Base-by-base conservation (phyloP, 2,329 filamentous ascomycete genomes). In the Penicillium freii region DNA sequence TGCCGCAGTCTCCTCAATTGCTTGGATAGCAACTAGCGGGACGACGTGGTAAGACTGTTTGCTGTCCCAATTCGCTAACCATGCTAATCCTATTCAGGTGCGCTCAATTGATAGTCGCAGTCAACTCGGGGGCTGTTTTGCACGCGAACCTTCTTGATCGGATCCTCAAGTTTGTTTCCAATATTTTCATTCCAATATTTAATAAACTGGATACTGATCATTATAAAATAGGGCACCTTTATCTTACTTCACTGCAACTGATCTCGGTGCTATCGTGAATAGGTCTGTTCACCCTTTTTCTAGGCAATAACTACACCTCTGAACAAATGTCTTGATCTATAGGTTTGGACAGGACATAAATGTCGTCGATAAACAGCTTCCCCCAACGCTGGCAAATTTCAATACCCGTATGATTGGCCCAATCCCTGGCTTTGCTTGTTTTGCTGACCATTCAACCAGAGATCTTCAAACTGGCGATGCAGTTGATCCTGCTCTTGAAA, bases 321-420 rank as follows among this genome's bases (percentile, higher is more conserved):
- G 8, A 38, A n/a, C 7, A 38, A 42, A 2, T 3, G 7, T 25
- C 40, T 42, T 39, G 27, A 36, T 11, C 15, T 19, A 29, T 6
- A 54, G 52, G 19, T 54, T 54, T 42, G 44, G 23, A 9, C 52
- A 54, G 38, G 52, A 54, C n/a, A 43, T 48, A 17, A 38, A 54
- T 15, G 44, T 54, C 8, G 36, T 54, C 2, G 52, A 48, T 38
- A 49, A 54, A 27, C 34, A 54, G 8, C 39, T 54, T 6, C 29
- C 52, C 27, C 11, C 25, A 42, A 46, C 44, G 15, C 31, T 54
- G 19, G 52, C 44, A 49, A 49, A 54, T 49, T 44, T 54, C 8
- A 34, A 11, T 31, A 49, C 23, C 33, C 44, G 44, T 54, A 38
- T 33, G 44, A 21, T 23, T 46, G 1, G n/a, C 34, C 25, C 5